Evolutionary conservation across 768 basidiomycete genomes (phyloP).

Genomic region (Grammothele lineata): DNA sequence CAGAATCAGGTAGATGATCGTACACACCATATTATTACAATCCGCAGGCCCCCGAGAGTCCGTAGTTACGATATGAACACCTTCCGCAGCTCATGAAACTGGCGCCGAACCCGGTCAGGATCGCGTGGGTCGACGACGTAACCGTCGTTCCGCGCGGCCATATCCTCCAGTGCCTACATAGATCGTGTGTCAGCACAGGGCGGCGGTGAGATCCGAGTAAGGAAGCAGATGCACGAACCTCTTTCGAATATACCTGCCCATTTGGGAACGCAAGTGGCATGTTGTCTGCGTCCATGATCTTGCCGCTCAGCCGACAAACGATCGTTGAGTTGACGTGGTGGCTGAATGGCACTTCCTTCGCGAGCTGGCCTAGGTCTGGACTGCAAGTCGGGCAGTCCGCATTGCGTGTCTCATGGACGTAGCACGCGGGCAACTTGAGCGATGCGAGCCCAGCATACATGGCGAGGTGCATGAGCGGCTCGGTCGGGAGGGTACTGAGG

Average conservation of each 20-base stretch:
- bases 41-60: no score
- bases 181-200: neutral
- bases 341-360: conserved; percentile 82
- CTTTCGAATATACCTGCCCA: conserved; percentile 89
- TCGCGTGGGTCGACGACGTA: conserved; percentile 79
- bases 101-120: conserved; percentile 51
- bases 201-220: neutral
- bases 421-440: conserved; percentile 86
- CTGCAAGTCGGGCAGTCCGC: conserved; percentile 93
- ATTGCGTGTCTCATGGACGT: conserved; percentile 57
- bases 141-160: conserved; percentile 77
- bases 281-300: conserved; percentile 94
- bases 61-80: conserved; percentile 78
- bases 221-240: conserved; percentile 47
- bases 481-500: conserved; percentile 82
- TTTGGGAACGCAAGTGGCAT: conserved; percentile 84
- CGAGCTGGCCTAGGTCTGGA: conserved; percentile 67
- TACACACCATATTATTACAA: no score
- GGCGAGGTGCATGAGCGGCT: conserved; percentile 82
- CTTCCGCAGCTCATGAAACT: conserved; percentile 66
- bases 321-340: conserved; percentile 96
- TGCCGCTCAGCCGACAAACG: conserved; percentile 86
- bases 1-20: no score
- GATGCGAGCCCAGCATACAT: conserved; percentile 90
- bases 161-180: conserved; percentile 74